Percentiles rank a stretch among this genome's conserved stretches.
Conservation (phyloP, 179 eudicot species). For the Dionaea muscipula region DNA sequence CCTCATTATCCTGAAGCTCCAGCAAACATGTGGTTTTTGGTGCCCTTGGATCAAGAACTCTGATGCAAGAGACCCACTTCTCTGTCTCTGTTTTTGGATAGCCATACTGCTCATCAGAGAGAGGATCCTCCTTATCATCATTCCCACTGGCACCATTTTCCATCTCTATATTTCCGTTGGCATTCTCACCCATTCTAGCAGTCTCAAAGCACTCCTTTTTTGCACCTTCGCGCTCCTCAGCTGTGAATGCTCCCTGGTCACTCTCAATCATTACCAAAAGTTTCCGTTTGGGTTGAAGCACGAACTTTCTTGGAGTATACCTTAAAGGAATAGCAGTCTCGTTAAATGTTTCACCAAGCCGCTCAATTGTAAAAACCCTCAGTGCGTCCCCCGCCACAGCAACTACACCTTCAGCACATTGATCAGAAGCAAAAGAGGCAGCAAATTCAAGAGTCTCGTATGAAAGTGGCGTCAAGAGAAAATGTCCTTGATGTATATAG, state of each 20-base stretch:
- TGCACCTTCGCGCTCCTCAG: conserved; percentile 82
- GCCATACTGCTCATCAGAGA: conserved; percentile 92
- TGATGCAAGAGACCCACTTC: conserved; percentile 93
- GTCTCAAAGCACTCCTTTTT: conserved; percentile 73
- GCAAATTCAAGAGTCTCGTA: conserved; percentile 47
- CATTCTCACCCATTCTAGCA: conserved; percentile 65
- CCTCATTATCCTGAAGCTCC: conserved; percentile 97
- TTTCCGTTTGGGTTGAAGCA: conserved; percentile 69
- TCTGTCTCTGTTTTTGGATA: conserved; percentile 80
- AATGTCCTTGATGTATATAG: conserved; percentile 51
- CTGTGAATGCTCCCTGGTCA: conserved; percentile 88
- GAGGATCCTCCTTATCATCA: conserved; percentile 68
- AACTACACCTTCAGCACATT: conserved; percentile 98
- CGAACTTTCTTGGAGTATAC: conserved; percentile 96
- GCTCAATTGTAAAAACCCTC: conserved; percentile 78
- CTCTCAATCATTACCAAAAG: conserved; percentile 77
- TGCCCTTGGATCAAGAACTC: conserved; percentile 86
- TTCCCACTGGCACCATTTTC: conserved; percentile 71
- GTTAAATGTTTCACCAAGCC: conserved; percentile 93
- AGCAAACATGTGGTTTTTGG: conserved; percentile 66
- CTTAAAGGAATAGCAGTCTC: conserved; percentile 74
- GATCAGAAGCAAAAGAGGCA: conserved; percentile 93
- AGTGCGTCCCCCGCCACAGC: conserved; percentile 92
- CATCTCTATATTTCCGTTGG: conserved; percentile 40
- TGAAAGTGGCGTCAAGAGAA: conserved; percentile 34